Base-by-base conservation (phyloP, 768 basidiomycete genomes). In the Gymnopilus junonius region DNA sequence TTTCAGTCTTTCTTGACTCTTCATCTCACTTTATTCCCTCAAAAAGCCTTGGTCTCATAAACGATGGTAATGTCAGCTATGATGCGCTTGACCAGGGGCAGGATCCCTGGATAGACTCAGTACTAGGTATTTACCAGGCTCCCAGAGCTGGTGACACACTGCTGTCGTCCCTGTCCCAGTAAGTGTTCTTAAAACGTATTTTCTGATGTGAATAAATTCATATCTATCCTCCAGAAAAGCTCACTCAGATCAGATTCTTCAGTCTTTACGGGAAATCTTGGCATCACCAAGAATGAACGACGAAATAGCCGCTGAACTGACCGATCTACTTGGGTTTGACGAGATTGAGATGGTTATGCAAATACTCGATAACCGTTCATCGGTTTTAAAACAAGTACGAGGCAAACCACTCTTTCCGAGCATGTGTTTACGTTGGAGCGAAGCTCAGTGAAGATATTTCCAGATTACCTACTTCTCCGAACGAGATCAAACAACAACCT, bases 251-350 rank as follows among this genome's bases (percentile, higher is more conserved):
- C 66, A 64, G 27, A 53, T 66, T 10, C 31, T 58, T 17, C 61
- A 46, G 15, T 62, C 64, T 2, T 39, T 70, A 23, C 55, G 53
- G 25, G 20, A 34, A 21, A 73, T 84, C 35, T 75, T 93, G 15
- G 80, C 82, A 1, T 86, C 86, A 6, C 65, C 76, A 23, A 79
- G 78, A 39, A 76, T 79, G 5, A 82, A 90, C 65, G 92, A 95
- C 31, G 86, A 85, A 21, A 90, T 97, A 31, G 91, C 93, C 27
- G 85, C 78, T 27, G 90, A 93, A 67, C 73, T 98, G 10, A 85
- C 84, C 8, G 95, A 97, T 63, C 77, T 93, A 10, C 73, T 96
- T 50, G 97, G 95, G 2, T 93, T 89, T 72, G 92, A 97, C 54
- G 85, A 90, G 17, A 86, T 98, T 51, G 93, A 93, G 27, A 77